Base-by-base conservation (phyloP, 176 grass and related monocot genomes). In the Pontederia paniculata region DNA sequence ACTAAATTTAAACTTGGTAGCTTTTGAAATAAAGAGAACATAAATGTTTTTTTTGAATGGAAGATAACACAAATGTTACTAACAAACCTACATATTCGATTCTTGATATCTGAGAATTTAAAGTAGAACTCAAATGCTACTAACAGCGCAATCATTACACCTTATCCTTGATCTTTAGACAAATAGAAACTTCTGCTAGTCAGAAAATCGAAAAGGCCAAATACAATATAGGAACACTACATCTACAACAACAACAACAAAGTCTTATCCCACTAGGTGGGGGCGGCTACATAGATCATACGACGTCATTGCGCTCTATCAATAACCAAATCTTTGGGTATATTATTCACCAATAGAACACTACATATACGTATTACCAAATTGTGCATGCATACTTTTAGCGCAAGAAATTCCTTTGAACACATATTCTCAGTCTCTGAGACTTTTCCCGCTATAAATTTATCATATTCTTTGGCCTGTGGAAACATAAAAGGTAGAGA, bases 351-450 rank as follows among this genome's bases (percentile, higher is more conserved):
- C 60, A 37, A 51, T 50, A 51, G 45, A 50, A 60, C 54, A 15
- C 69, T 18, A 65, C 68, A 42, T 49, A 64, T 44, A 46, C 31
- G 46, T 48, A n/a, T 73, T 95, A 96, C 90, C 76, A 10, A 66
- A 41, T 55, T 87, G 57, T 96, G 82, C 86, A 96, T 96, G 91
- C 91, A 96, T 72, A 76, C 17, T 74, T 71, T 96, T 60, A 96
- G 82, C 22, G 76, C 86, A 75, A 96, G 71, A 69, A 96, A 96
- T 67, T 96, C 82, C 67, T 90, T 96, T 57, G 76, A 75, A 84
- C 91, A 96, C 86, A 90, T 90, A 64, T 87, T 76, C 49, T 83
- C 82, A 73, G 87, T 80, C 80, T 96, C 86, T 55, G 86, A 85
- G 19, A 90, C 77, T 66, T 76, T 96, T 50, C 71, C 68, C 25